Evolutionary conservation across 2,329 filamentous ascomycete species (phyloP), one percentile per base, ranked within the genome.

Genomic region (Ambrosiella xylebori): DNA sequence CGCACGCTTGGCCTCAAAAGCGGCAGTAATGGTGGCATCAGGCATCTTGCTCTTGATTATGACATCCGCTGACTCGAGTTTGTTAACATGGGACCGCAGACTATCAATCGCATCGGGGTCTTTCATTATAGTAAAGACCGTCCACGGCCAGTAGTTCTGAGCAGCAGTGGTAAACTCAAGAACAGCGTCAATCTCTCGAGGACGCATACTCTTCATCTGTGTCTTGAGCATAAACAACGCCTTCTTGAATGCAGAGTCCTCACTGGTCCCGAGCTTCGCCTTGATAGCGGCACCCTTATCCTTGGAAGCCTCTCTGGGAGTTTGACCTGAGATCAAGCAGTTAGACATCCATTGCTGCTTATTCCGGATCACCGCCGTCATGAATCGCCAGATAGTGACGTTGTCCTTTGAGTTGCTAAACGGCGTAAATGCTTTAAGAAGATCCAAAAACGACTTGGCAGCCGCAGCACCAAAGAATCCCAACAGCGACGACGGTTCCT

Each of bases 281-380:
- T 75, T 65, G 56, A 76, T 73, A 1, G 52, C 11, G 13, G 49
- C 54, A 7, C 19, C 7, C 52, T 73, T 70, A 52, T 74, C 76
- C 49, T 72, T 72, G 62, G 81, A 81, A 65, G 88, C 73, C 4
- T 85, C 79, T 2, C 61, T 56, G 3, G 91, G 89, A 0, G 88
- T 88, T 65, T 83, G 85, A 19, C 90, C 93, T 6, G 89, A 96
- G 44, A 97, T 80, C 7, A 98, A 76, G 66, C 90, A 95, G 61
- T 95, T 88, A 0, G 91, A 88, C 73, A 98, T 87, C 87, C 91
- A 97, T 66, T 95, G 90, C 67, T 98, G 93, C 62, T 88, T 84
- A 67, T 88, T 90, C 63, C 86, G 85, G 61, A 98, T 80, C 52
- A 97, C 84, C 2, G 85, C 83, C 1, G 90, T 86, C 57, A 97